phyloP scores from a whole-genome alignment of 768 basidiomycete species.

The Cystobasidium ongulense region DNA sequence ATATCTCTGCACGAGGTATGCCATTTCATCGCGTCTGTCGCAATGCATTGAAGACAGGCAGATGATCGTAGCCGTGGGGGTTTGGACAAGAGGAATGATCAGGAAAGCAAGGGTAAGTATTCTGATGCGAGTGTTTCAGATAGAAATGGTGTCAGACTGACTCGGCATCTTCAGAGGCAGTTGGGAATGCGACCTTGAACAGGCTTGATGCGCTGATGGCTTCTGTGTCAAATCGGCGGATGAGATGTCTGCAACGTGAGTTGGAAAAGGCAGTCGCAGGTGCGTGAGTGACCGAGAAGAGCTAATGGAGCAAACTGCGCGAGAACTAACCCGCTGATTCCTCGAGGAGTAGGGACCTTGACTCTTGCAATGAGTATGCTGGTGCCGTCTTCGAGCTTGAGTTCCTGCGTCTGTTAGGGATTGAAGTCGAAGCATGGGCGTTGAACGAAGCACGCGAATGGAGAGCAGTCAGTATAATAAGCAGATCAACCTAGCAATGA shows the following conservation, averaged over 20 bases:
- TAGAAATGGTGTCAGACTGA: background rate
- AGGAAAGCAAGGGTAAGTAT: background rate
- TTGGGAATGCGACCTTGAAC: slow-evolving; percentile 39
- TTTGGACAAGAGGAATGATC: background rate
- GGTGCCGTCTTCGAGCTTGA: slow-evolving; percentile 27
- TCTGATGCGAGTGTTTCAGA: background rate
- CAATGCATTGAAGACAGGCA: background rate
- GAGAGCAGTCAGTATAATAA: too few relatives aligned
- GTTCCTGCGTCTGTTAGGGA: slow-evolving; percentile 13
- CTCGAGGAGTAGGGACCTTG: slow-evolving; percentile 13
- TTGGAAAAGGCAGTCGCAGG: background rate
- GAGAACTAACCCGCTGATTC: slow-evolving; percentile 6
- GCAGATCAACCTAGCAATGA: too few relatives aligned
- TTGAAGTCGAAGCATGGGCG: background rate
- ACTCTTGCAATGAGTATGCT: slow-evolving; percentile 20
- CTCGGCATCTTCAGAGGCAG: slow-evolving; percentile 34
- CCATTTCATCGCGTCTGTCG: slow-evolving; percentile 18
- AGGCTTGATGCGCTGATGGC: slow-evolving; percentile 39
- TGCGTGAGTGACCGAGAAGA: too few relatives aligned
- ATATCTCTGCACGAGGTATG: slow-evolving; percentile 17
- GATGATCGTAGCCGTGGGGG: background rate
- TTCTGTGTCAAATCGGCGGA: slow-evolving; percentile 41
- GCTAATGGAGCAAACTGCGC: background rate
- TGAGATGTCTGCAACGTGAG: slow-evolving; percentile 36
- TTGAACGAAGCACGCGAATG: background rate